Conservation (phyloP, 352 stramenopile species). For the Phytophthora meadii region DNA sequence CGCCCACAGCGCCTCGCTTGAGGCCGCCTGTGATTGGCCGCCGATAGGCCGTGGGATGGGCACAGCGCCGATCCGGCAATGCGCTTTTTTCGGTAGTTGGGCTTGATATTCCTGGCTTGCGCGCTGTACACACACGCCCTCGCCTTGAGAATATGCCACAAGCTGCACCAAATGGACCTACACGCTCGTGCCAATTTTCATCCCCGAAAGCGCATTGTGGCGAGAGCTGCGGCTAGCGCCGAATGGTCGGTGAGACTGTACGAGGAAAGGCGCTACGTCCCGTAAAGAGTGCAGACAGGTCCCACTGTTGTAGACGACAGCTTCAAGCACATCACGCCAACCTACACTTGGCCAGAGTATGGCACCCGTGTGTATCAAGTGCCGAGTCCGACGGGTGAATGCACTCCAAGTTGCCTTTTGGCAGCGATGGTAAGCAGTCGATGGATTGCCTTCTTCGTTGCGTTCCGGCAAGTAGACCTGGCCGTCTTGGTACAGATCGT, state of each 20-base stretch:
- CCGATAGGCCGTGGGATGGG: no score
- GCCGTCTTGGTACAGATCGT: not conserved
- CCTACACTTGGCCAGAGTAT: conserved; percentile 14
- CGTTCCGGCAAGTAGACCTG: not conserved
- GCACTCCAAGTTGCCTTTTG: conserved; percentile 10
- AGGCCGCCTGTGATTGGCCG: no score
- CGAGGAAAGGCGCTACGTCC: not conserved
- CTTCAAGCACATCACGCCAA: conserved; percentile 2
- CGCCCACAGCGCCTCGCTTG: no score
- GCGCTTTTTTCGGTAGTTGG: no score
- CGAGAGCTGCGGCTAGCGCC: not conserved
- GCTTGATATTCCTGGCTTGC: no score
- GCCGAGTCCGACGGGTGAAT: conserved; percentile 4
- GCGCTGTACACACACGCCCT: no score
- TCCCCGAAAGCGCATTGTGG: no score
- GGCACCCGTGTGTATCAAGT: conserved; percentile 5
- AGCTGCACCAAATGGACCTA: no score
- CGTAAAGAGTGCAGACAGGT: conserved; percentile 1
- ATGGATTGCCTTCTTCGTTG: conserved; percentile 5
- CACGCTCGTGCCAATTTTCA: no score
- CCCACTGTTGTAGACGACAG: conserved; percentile 30
- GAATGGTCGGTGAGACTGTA: not conserved
- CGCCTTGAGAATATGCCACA: no score
- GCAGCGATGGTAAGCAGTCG: conserved; percentile 20
- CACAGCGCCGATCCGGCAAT: no score